Conservation (phyloP, 306 rosid species). For the Acacia crassicarpa region DNA sequence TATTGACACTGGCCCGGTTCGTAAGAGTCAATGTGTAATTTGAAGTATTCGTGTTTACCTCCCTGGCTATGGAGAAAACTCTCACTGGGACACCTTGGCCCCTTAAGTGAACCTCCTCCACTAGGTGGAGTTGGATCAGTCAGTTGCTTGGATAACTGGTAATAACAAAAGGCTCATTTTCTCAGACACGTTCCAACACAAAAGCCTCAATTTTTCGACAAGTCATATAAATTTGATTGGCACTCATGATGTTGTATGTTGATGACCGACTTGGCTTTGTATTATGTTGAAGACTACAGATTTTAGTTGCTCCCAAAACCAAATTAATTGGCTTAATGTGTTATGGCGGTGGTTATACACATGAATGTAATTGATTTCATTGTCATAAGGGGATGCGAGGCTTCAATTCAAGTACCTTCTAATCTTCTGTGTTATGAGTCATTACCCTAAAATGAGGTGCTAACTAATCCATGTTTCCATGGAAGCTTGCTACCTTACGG, state of each 20-base stretch:
- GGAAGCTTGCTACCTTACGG: background rate
- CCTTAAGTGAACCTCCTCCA: too few relatives aligned
- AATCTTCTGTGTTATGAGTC: background rate
- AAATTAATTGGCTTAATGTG: background rate
- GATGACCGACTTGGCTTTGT: background rate
- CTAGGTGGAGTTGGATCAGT: too few relatives aligned
- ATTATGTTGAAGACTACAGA: background rate
- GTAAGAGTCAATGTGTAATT: background rate
- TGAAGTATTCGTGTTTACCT: background rate
- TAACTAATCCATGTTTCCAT: background rate
- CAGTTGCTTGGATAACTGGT: too few relatives aligned
- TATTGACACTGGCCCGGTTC: background rate
- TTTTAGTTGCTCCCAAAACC: too few relatives aligned
- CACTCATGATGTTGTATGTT: background rate
- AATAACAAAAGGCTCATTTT: too few relatives aligned
- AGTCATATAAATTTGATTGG: background rate
- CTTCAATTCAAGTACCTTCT: conserved; percentile 1
- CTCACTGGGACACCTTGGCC: too few relatives aligned
- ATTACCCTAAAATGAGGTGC: background rate
- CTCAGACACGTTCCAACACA: background rate
- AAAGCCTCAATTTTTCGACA: background rate
- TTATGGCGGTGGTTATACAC: background rate
- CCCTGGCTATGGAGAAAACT: too few relatives aligned
- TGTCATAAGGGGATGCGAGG: background rate
- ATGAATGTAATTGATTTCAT: background rate